Conservation (phyloP, 140 eudicot species). For the Bidens hawaiensis region DNA sequence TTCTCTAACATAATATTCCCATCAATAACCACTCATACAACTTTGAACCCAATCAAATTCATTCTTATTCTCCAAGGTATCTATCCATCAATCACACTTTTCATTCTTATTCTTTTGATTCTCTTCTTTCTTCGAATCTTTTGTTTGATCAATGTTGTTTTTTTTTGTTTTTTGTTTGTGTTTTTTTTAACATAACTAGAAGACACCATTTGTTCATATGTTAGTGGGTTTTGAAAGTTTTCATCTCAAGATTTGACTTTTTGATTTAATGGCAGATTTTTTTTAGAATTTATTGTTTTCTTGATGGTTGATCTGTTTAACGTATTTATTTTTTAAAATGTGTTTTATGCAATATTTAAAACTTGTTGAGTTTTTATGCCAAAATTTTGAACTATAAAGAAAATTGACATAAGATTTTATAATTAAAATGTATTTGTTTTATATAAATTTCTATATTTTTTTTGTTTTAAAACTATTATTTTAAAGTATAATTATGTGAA, state of each 20-base stretch:
- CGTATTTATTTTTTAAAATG: no score
- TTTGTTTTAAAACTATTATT: no score
- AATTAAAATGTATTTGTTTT: no score
- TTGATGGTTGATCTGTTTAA: not conserved
- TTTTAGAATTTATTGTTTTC: not conserved
- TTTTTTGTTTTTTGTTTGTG: no score
- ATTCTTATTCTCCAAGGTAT: not conserved
- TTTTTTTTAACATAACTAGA: no score
- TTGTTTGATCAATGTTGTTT: constrained; percentile 16
- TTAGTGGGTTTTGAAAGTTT: not conserved
- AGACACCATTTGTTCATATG: no score
- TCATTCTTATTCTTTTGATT: not conserved
- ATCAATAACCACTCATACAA: constrained; percentile 6
- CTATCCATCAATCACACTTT: constrained; percentile 4
- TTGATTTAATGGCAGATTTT: not conserved
- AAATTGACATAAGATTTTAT: no score
- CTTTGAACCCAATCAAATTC: constrained; percentile 8
- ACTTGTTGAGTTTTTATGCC: no score
- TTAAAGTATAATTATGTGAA: no score
- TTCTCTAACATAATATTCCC: not conserved
- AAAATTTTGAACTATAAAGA: no score
- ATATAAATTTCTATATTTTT: no score
- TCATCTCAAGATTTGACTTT: constrained; percentile 20
- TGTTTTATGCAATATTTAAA: no score
- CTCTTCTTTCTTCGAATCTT: constrained; percentile 15